Base-by-base conservation (phyloP, 768 basidiomycete species). In the Amanita phalloides region DNA sequence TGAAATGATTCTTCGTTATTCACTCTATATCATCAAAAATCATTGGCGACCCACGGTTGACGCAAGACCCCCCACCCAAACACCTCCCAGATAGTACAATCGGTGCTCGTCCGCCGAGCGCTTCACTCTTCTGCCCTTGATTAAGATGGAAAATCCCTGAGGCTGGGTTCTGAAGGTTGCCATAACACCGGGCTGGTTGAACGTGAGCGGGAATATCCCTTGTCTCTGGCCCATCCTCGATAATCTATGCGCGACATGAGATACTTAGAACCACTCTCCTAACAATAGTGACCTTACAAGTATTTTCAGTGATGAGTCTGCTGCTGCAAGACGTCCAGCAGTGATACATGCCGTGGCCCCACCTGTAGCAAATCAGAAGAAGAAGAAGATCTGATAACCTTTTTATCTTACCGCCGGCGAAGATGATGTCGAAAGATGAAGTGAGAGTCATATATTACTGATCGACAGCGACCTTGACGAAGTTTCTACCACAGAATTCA, bases 51-150 rank as follows among this genome's bases (percentile, higher is more conserved):
- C 45, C 45, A 81, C 81, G 78, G 56, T 84, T 85, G 17, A 84
- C 72, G 48, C 68, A 66, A 0, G 80, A 82, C 0, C 82, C 82
- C 3, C 83, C 84, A 3, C 84, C 83, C 4, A 86, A 58, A 39
- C 71, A 74, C 48, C 75, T 68, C 0, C 76, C 82, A 25, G 66
- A 60, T 0, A 71, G 68, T 4, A 80, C 68, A 35, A 76, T 45
- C 3, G 66, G 57, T 3, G 65, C 57, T 4, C 83, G 78, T 4
- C 73, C 76, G 14, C 60, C 68, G 30, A 71, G 49, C 4, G 67
- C 63, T 36, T 73, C 63, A 49, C 70, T 75, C 0, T 66, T 63
- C 55, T 72, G 74, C 4, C 71, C 68, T 23, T 65, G 64, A 53
- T 82, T 67, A 53, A 70, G 66, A 2, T 70, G 71, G 51, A 83